Evolutionary conservation across 179 eudicot genomes (phyloP).

Genomic region (Beta macrorhiza): DNA sequence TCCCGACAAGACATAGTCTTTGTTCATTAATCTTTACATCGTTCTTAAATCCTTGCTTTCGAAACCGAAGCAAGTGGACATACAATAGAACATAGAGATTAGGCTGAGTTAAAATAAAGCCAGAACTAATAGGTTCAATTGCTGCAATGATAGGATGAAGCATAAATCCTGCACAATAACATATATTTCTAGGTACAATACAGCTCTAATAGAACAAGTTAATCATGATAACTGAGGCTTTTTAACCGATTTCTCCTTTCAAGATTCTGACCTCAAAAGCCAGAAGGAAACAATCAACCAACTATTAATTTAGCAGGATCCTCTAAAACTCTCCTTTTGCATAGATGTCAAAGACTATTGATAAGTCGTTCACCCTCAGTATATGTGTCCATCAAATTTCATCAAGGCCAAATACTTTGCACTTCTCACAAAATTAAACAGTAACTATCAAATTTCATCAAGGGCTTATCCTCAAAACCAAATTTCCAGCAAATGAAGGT

Average conservation of each 20-base stretch:
- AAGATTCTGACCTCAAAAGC: neutral
- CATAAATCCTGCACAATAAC: neutral
- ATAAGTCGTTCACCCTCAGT: neutral
- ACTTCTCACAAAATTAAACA: neutral
- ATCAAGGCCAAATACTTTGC: neutral
- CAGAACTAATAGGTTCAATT: neutral
- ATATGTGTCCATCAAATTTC: neutral
- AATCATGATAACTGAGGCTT: neutral
- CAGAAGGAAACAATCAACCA: neutral
- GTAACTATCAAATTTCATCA: neutral
- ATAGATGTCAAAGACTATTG: neutral
- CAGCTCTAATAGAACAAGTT: neutral
- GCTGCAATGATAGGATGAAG: neutral
- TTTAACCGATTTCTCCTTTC: neutral
- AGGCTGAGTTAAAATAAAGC: neutral
- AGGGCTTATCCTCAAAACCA: neutral
- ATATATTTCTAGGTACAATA: neutral
- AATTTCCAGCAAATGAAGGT: neutral
- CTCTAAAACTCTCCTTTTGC: neutral
- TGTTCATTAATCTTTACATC: neutral
- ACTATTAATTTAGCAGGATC: too few relatives aligned
- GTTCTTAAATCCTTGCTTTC: neutral
- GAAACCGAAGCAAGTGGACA: neutral
- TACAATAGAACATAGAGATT: neutral
- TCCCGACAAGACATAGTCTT: neutral